A percentile compares a stretch with the other conserved stretches of the same genome.
These are phyloP conservation scores for Cadophora gregata DNA, from an alignment of 2,329 filamentous ascomycete genomes.

Conservation along the genomic window DNA sequence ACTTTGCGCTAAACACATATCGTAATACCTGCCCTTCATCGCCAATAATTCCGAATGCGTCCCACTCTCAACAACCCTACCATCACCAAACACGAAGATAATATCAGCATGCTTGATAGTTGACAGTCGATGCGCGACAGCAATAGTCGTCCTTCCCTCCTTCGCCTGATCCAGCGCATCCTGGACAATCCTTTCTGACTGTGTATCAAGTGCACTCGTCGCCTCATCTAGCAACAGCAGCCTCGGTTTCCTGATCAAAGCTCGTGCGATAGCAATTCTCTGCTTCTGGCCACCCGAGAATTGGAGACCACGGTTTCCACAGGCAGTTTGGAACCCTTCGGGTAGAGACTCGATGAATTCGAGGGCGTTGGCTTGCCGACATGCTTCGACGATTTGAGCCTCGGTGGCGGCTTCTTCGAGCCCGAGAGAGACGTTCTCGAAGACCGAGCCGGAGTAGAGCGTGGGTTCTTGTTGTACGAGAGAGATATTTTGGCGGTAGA, in stretches of 20 bases:
- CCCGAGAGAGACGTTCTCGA: conserved; percentile 73
- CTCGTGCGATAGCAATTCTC: conserved; percentile 85
- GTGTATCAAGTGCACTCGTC: conserved; percentile 75
- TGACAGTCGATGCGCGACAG: conserved; percentile 76
- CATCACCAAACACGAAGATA: conserved; percentile 75
- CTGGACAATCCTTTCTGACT: conserved; percentile 79
- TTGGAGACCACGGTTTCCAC: conserved; percentile 83
- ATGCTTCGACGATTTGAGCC: conserved; percentile 46
- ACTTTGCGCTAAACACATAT: conserved; percentile 22
- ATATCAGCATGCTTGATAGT: conserved; percentile 76
- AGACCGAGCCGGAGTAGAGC: conserved; percentile 70
- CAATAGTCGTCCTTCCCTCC: conserved; percentile 70
- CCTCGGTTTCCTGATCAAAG: conserved; percentile 44
- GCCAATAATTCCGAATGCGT: conserved; percentile 75
- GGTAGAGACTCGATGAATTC: conserved; percentile 58
- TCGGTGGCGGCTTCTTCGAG: conserved; percentile 45
- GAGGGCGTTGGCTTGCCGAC: conserved; percentile 54
- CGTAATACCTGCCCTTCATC: conserved; percentile 41
- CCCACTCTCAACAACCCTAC: conserved; percentile 81
- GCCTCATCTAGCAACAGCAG: conserved; percentile 78
- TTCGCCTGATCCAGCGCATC: conserved; percentile 60
- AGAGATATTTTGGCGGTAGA: conserved; percentile 60
- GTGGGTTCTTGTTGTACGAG: conserved; percentile 52
- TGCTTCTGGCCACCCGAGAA: conserved; percentile 92
- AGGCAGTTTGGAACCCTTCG: conserved; percentile 75